Percentiles rank a stretch among this genome's conserved stretches.
Conservation (phyloP, 352 stramenopile genomes). For the Peronospora farinosa region DNA sequence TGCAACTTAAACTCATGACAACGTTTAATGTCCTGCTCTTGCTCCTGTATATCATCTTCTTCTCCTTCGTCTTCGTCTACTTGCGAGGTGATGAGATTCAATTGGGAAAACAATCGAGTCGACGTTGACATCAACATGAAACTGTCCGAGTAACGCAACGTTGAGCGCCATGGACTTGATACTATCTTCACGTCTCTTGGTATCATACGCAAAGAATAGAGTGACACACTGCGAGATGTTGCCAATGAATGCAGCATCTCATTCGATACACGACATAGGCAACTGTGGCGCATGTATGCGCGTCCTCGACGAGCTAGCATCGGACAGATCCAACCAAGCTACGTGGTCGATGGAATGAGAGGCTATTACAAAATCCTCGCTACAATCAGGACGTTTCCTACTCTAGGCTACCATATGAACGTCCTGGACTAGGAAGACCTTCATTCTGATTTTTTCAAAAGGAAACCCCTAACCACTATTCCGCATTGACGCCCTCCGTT, state of each 20-base stretch:
- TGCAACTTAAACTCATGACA: neutral
- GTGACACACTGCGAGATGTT: neutral
- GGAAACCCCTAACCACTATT: slow-evolving; percentile 6
- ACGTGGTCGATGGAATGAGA: slow-evolving; percentile 19
- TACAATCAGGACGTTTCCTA: slow-evolving; percentile 1
- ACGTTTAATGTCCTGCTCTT: neutral
- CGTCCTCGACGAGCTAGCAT: slow-evolving; percentile 26
- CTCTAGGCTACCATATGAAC: neutral
- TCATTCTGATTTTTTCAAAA: neutral
- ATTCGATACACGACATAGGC: slow-evolving; percentile 14
- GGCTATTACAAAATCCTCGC: slow-evolving; percentile 19
- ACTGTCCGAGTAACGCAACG: neutral
- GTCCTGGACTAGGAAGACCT: neutral
- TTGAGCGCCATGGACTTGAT: neutral
- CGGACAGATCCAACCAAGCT: neutral
- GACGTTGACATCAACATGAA: neutral
- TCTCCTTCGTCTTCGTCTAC: slow-evolving; percentile 12
- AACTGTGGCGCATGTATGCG: slow-evolving; percentile 5
- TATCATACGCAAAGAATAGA: neutral
- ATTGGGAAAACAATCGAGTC: slow-evolving; percentile 23
- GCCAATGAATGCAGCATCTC: slow-evolving; percentile 7
- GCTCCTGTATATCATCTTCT: slow-evolving; percentile 1
- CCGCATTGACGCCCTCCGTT: slow-evolving; percentile 17
- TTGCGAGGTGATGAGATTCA: slow-evolving; percentile 6
- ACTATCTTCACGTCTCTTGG: neutral